A percentile compares a stretch with the other conserved stretches of the same genome.
phyloP scores from a whole-genome alignment of 371 early-diverging fungal species.

The Nematocida sp. region DNA sequence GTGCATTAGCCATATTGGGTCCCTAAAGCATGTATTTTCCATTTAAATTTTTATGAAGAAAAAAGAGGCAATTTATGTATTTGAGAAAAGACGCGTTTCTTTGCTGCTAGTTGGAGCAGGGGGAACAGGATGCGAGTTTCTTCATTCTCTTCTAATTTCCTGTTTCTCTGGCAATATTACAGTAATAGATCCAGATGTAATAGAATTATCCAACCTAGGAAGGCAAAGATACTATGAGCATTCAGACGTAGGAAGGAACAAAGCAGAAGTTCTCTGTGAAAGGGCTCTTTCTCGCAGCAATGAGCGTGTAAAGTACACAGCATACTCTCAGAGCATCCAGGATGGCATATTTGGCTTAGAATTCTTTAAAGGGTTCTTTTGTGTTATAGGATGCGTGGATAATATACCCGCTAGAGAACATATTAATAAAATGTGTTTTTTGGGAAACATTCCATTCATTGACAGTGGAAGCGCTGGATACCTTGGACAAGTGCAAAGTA shows the following conservation, averaged over 20 bases:
- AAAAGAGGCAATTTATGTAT: not conserved
- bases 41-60: slow-evolving; percentile 21
- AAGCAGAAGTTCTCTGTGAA: slow-evolving; percentile 69
- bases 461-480: slow-evolving; percentile 95
- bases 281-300: not conserved
- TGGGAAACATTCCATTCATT: slow-evolving; percentile 77
- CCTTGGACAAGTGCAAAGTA: slow-evolving; percentile 79
- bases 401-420: slow-evolving; percentile 88
- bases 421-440: slow-evolving; percentile 88
- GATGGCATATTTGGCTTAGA: slow-evolving; percentile 74
- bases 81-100: too few species aligned
- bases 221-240: slow-evolving; percentile 91
- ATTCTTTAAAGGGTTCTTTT: slow-evolving; percentile 81
- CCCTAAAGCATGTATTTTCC: slow-evolving; percentile 61
- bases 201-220: slow-evolving; percentile 93
- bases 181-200: slow-evolving; percentile 88
- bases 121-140: slow-evolving; percentile 95
- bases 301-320: not conserved
- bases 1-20: slow-evolving; percentile 57
- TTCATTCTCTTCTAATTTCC: slow-evolving; percentile 69
- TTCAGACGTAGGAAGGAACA: slow-evolving; percentile 81
- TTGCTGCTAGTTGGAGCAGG: slow-evolving; percentile 69
- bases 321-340: slow-evolving; percentile 65
- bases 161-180: slow-evolving; percentile 28
- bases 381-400: slow-evolving; percentile 94